Evolutionary conservation across 352 stramenopile genomes (phyloP).

Genomic region (Phytophthora fragariae): DNA sequence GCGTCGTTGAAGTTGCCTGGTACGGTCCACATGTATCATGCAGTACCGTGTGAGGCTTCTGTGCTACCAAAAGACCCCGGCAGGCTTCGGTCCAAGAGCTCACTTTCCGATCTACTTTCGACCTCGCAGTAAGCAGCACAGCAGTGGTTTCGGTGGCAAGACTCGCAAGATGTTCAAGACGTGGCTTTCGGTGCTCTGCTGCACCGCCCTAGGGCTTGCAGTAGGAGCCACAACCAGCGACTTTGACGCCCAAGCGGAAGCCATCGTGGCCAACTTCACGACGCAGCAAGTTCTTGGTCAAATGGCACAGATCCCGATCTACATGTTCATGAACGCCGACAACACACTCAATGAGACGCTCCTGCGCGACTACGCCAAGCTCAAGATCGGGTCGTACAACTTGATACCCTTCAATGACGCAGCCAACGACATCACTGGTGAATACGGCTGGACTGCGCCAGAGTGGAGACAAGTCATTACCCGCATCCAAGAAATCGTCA

Average conservation of each 20-base stretch:
- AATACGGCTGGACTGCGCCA: constrained; percentile 7
- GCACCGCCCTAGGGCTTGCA: constrained; percentile 6
- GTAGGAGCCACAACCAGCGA: constrained; percentile 1
- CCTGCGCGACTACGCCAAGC: constrained; percentile 61
- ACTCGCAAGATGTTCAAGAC: constrained; percentile 10
- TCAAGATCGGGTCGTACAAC: constrained; percentile 85
- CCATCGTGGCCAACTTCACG: constrained; percentile 19
- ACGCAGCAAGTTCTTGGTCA: constrained; percentile 67
- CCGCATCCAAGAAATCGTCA: constrained; percentile 74
- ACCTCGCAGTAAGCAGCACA: neutral
- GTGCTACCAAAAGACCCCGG: neutral
- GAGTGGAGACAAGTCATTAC: constrained; percentile 69
- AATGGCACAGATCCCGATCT: constrained; percentile 89
- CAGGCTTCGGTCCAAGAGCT: neutral
- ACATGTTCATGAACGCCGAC: constrained; percentile 58
- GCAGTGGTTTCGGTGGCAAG: neutral
- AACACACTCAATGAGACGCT: constrained; percentile 52
- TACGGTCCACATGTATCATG: neutral
- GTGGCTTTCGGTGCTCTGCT: constrained; percentile 9
- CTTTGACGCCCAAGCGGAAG: constrained; percentile 1
- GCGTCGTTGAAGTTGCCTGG: constrained; percentile 1
- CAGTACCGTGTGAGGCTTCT: neutral
- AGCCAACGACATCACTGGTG: constrained; percentile 3
- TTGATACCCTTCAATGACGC: constrained; percentile 50
- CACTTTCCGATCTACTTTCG: constrained; percentile 1